Base-by-base conservation (phyloP, 805 yeast species). In the Dipodascus albidus region DNA sequence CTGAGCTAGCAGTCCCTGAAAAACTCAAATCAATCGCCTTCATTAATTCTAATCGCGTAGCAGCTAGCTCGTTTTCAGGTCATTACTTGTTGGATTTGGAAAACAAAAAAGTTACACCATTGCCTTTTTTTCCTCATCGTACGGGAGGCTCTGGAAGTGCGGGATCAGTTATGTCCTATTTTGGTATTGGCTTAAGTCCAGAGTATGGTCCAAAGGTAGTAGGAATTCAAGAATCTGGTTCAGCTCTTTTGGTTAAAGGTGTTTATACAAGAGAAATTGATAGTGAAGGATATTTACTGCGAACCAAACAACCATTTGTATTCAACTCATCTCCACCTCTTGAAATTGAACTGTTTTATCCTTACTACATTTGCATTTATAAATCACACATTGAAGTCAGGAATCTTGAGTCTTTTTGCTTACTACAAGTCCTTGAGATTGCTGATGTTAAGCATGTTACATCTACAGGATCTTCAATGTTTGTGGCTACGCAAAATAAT, bases 281-380 rank as follows among this genome's bases (percentile, higher is more conserved):
- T 23, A 15, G 44, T 9, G 51, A 53, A 20, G 59, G 60, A 17
- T 50, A 51, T 27, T 15, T 53, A 6, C 42, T 38, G 6, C 44
- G 44, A 4, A 59, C 55, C 19, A 50, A 50, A 22, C 58, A 58
- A 1, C 54, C 31, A 19, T 47, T 56, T 22, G 48, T 49, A 24
- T 50, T 66, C 66, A 11, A 63, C 55, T 44, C 60, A 57, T 6
- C 33, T 27, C 49, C 59, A 22, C 70, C 74, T 8, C 57, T 60
- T 23, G 54, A 54, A 51, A 58, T 71, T 15, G 64, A 59, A 27
- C 70, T 62, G 55, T 63, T 66, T 64, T 70, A 72, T 51, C 79
- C 79, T 0, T 76, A 73, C 55, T 54, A 75, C 14, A 50, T 75
- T 3, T 50, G 68, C 3, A 57, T 63, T 1, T 58, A 65, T 24